Base-by-base conservation (phyloP, 306 rosid genomes). In the Corylus heterophylla region DNA sequence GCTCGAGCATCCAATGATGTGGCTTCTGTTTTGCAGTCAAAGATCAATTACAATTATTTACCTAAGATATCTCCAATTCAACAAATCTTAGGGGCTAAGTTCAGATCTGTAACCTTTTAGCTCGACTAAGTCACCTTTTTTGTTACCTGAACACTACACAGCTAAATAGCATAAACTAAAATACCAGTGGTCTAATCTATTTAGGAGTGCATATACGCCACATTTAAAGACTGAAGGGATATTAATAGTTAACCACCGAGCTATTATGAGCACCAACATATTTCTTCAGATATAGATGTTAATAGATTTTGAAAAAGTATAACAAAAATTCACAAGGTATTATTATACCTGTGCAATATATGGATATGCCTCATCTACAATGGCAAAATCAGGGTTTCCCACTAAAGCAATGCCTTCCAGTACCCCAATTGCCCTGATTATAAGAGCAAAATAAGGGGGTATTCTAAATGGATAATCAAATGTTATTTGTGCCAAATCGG, bases 301-400 rank as follows among this genome's bases (percentile, higher is more conserved):
- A 54, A 80, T 48, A 67, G 9, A 82, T 76, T 66, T 29, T 35
- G 54, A 37, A 20, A 18, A 16, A 50, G 42, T 18, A 6, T 42
- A 45, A 69, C 56, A 64, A 56, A 45, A 56, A 58, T 10, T 3
- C 51, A 12, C 10, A 35, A 42, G 52, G 81, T 67, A 39, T 54
- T 67, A 39, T 54, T 44, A 76, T 91, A 95, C 98, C 98, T 95
- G 98, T 20, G 98, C 98, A 83, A 95, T 83, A 88, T 95, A 95
- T 75, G 98, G 98, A 88, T 95, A 95, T 42, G 98, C 98, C 90
- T 95, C 98, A 39, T 92, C 98, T 13, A 95, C 98, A 76, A 95
- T 86, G 63, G 98, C 98, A 93, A 95, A 95, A 42, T 95, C 98
- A 75, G 98, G 81, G 85, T 95, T 91, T 89, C 98, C 98, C 37